Evolutionary conservation across 1,139 yeast genomes (phyloP), one percentile per base, ranked within the genome.

Genomic region (Meyerozyma smithsonii): DNA sequence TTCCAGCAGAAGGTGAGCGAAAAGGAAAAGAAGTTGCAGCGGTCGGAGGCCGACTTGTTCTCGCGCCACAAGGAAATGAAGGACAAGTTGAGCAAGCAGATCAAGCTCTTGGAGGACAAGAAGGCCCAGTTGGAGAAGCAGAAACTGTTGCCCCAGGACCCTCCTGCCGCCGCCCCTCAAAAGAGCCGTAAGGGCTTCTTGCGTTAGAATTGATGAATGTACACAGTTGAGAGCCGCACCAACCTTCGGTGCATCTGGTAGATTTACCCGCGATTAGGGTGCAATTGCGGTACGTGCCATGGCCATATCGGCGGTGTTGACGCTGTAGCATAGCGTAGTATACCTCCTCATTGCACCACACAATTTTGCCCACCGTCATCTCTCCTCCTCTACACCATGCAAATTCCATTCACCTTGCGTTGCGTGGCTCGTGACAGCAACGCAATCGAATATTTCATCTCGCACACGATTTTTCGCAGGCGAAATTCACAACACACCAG

Each of bases 1-100:
- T 94, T 94, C 80, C 96, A 90, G 67, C 95, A 87, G 60, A 94
- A 92, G 71, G 98, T 94, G 30, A 74, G 85, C 43, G 97, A 90
- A 66, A 94, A 94, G 81, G 99, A 94, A 66, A 87, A 89, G 75
- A 90, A 90, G 70, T 79, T 94, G 61, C 96, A 90, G 71, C 87
- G 90, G 68, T 88, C 97, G 37, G 98, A 94, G 68, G 95, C 96
- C 42, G 98, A 94, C 65, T 77, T 94, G 58, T 92, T 92, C 62
- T 80, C 95, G 32, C 82, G 95, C 63, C 98, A 94, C 66, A 87
- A 88, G 64, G 97, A 92, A 62, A 89, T 92, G 94, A 90, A 92
- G 70, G 97, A 90, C 58, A 88, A 87, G 64, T 76, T 92, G 59
- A 75, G 85, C 51, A 85, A 85, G 62, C 97, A 90, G 66, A 81